Conservation (phyloP, 768 basidiomycete genomes). For the Pleurotus tuber-regium region DNA sequence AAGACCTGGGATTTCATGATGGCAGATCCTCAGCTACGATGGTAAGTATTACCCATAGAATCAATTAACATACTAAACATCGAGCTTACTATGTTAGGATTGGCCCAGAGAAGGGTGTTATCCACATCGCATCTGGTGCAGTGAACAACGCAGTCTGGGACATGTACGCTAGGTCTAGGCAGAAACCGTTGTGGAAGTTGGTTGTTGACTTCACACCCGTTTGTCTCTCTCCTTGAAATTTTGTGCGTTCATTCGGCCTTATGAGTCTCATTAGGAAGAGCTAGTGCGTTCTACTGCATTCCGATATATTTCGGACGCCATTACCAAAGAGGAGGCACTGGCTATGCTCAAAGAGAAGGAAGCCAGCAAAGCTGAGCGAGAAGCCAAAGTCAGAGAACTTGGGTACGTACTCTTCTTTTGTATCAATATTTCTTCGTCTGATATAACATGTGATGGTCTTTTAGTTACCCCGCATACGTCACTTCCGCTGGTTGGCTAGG, state of each 20-base stretch:
- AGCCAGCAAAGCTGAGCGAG: conserved; percentile 73
- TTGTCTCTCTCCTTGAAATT: conserved; percentile 12
- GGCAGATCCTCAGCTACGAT: conserved; percentile 87
- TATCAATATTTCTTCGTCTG: background rate
- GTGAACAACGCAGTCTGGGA: conserved; percentile 96
- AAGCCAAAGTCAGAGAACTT: conserved; percentile 65
- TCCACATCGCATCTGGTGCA: conserved; percentile 84
- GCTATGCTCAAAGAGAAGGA: conserved; percentile 77
- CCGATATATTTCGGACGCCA: conserved; percentile 90
- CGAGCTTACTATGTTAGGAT: conserved; percentile 48
- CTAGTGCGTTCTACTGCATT: conserved; percentile 75
- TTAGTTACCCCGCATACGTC: conserved; percentile 89
- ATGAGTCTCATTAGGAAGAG: conserved; percentile 52
- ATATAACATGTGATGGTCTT: background rate
- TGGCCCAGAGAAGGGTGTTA: conserved; percentile 94
- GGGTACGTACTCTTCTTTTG: conserved; percentile 40
- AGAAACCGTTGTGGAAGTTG: conserved; percentile 93
- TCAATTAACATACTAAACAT: background rate
- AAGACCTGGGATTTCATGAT: conserved; percentile 85
- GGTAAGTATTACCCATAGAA: conserved; percentile 45
- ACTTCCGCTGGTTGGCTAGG: conserved; percentile 94
- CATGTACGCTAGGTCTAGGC: conserved; percentile 75
- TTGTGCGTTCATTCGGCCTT: conserved; percentile 10
- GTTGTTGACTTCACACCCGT: conserved; percentile 88
- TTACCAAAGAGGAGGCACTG: conserved; percentile 89